Conservation (phyloP, 176 grass and related monocot genomes). For the Oryza longistaminata region DNA sequence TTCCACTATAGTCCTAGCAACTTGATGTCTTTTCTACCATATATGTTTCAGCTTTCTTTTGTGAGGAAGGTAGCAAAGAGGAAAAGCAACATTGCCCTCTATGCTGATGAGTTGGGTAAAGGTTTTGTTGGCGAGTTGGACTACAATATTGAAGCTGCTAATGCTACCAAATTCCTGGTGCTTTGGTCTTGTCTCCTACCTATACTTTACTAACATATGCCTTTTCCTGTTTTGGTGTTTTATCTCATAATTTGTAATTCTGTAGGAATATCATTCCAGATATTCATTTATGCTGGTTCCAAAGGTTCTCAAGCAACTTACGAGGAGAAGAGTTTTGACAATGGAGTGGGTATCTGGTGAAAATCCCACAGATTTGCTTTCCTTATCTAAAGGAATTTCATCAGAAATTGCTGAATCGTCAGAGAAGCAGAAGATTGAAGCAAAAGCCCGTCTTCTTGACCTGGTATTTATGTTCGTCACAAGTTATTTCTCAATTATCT, state of each 20-base stretch:
- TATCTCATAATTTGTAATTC: conserved; percentile 32
- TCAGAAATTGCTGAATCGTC: conserved; percentile 23
- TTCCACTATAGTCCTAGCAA: neutral
- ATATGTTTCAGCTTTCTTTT: conserved; percentile 65
- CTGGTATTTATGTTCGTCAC: conserved; percentile 51
- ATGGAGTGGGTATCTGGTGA: conserved; percentile 92
- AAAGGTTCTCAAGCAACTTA: conserved; percentile 74
- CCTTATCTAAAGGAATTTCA: conserved; percentile 59
- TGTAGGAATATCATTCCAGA: conserved; percentile 81
- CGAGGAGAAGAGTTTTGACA: conserved; percentile 85
- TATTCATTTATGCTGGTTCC: conserved; percentile 88
- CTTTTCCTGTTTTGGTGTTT: conserved; percentile 24
- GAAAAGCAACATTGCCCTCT: conserved; percentile 78
- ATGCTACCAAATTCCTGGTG: conserved; percentile 86
- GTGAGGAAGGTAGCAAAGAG: conserved; percentile 78
- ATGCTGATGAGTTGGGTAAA: conserved; percentile 94
- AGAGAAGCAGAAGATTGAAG: conserved; percentile 64
- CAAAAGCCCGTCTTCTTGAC: conserved; percentile 77
- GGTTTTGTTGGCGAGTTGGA: conserved; percentile 86
- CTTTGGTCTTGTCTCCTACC: conserved; percentile 35
- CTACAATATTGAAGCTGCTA: conserved; percentile 92
- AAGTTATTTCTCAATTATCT: neutral
- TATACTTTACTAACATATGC: conserved; percentile 23
- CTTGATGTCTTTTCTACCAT: conserved; percentile 29
- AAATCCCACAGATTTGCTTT: conserved; percentile 79